These are phyloP conservation scores for Daldinia eschscholtzii DNA, from an alignment of 2,329 filamentous ascomycete species.

Conservation along the genomic window DNA sequence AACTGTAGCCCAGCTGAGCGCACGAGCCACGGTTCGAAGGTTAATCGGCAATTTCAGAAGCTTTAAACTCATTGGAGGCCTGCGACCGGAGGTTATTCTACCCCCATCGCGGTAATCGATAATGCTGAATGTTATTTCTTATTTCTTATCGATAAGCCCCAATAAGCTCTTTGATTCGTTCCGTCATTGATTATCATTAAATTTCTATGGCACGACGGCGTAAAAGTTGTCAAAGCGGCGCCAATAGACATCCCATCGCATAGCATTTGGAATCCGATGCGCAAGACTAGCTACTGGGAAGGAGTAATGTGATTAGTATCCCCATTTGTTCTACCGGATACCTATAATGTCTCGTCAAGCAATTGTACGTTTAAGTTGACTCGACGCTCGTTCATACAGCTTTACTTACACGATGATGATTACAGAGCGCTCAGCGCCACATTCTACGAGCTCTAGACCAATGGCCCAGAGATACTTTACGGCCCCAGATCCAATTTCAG, in stretches of 20 bases:
- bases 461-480: constrained; percentile 74
- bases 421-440: constrained; percentile 60
- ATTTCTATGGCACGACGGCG: constrained; percentile 33
- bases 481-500: constrained; percentile 73
- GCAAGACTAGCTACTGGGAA: constrained; percentile 1
- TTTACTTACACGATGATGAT: constrained; percentile 25
- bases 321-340: not conserved
- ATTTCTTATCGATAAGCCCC: constrained; percentile 8
- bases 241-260: constrained; percentile 16
- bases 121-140: not conserved
- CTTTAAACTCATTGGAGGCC: constrained; percentile 35
- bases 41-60: constrained; percentile 19
- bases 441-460: constrained; percentile 65
- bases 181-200: constrained; percentile 40
- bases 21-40: constrained; percentile 1
- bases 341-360: constrained; percentile 45
- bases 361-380: constrained; percentile 41
- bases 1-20: not conserved
- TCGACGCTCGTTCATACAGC: not conserved
- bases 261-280: constrained; percentile 17
- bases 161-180: constrained; percentile 27
- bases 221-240: constrained; percentile 32
- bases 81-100: constrained; percentile 30
- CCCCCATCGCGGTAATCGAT: constrained; percentile 19
- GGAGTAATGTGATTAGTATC: constrained; percentile 28